Conservation (phyloP, 345 rosid genomes). For the Hypericum perforatum region DNA sequence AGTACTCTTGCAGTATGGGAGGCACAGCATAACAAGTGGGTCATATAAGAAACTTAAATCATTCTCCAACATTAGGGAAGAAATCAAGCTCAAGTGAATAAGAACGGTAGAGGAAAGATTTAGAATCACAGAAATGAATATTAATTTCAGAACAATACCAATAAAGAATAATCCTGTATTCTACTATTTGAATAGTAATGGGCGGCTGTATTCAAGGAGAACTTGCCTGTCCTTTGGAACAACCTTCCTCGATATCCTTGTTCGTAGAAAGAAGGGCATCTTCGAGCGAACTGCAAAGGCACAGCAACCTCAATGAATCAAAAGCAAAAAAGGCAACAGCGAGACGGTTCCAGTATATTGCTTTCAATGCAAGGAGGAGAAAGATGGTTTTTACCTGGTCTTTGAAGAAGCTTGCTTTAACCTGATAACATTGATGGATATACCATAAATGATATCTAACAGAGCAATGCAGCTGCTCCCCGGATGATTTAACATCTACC, state of each 20-base stretch:
- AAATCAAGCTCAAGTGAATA: no score
- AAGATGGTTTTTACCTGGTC: slow-evolving; percentile 34
- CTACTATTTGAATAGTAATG: not conserved
- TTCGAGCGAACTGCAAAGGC: slow-evolving; percentile 43
- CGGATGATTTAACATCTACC: slow-evolving; percentile 30
- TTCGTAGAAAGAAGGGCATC: slow-evolving; percentile 41
- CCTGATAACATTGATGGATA: slow-evolving; percentile 49
- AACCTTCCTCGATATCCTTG: slow-evolving; percentile 35
- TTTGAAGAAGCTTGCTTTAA: slow-evolving; percentile 21
- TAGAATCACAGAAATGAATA: no score
- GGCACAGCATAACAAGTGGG: no score
- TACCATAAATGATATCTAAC: slow-evolving; percentile 49
- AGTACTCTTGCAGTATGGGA: no score
- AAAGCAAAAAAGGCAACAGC: not conserved
- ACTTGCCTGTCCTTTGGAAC: slow-evolving; percentile 33
- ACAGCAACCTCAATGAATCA: slow-evolving; percentile 1
- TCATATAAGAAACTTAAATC: no score
- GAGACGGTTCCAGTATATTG: no score
- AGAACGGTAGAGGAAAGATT: no score
- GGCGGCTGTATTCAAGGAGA: not conserved
- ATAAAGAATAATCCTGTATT: not conserved
- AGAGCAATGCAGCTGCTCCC: slow-evolving; percentile 42
- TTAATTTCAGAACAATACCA: not conserved
- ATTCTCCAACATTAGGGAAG: no score
- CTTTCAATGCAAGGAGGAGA: not conserved